Base-by-base conservation (phyloP, 345 rosid genomes). In the Iberis pinnata region DNA sequence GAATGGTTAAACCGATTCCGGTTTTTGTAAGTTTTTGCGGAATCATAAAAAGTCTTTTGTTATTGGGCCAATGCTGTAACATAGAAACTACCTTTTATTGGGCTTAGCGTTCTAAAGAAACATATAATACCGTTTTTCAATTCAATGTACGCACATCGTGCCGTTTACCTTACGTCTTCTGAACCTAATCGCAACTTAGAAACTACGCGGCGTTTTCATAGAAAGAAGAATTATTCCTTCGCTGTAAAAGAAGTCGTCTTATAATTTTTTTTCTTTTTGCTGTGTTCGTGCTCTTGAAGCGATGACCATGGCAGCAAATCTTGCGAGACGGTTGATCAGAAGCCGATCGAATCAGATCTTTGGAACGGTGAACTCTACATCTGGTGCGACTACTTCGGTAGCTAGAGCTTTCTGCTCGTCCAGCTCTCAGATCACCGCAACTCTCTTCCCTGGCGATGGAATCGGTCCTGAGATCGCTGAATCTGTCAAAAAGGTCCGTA, bases 391-490 rank as follows among this genome's bases (percentile, higher is more conserved):
- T 7, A 43, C 62, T 36, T 57, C 78, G 5, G 42, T 43, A 7
- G 75, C 81, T 18, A 75, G 87, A 67, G 67, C 76, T 74, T 82
- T 79, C 73, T 84, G 71, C 24, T 74, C 82, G 3, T 72, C 78
- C 32, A 7, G 74, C 70, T 15, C 78, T 58, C 77, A 84, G 53
- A 93, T 93, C 74, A 69, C 69, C 10, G 97, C 92, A 69, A 93
- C 99, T 25, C 87, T 93, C 52, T 93, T 93, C 64, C 97, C 99
- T 35, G 99, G 97, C 53, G 97, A 93, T 39, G 99, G 97, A 47
- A 86, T 90, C 71, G 99, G 99, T 62, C 99, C 99, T 33, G 99
- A 93, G 79, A 93, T 93, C 73, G 97, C 99, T 5, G 84, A 82
- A 44, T 80, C 99, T 56, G 97, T 88, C 68, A 93, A 93, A 69